Base-by-base conservation (phyloP, 306 rosid genomes). In the Geum urbanum region DNA sequence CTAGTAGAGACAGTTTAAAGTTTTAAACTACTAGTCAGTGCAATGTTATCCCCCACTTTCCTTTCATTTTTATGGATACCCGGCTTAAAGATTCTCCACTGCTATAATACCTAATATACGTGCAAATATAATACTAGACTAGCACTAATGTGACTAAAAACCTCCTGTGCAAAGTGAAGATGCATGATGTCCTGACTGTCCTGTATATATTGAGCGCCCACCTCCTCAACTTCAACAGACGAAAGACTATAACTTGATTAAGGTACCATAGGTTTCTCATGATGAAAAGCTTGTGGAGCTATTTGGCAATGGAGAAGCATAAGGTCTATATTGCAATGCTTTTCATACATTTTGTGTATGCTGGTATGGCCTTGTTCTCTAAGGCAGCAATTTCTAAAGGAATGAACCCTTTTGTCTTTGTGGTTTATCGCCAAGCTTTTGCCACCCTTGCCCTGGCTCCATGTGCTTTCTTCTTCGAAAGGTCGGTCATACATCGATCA, bases 301-400 rank as follows among this genome's bases (percentile, higher is more conserved):
- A 10, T 35, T 44, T 48, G 57, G 76, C 18, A 19, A 15, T 79
- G 74, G 79, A 80, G 61, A 85, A 52, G 76, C 76, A 80, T 18
- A 90, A 72, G 80, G 84, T 92, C 52, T 88, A 92, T 74, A 4
- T 85, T 83, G 90, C 92, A 72, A 84, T 94, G 97, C 32, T 87
- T 46, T 85, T 85, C 70, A 69, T 78, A 74, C 98, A 94, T 57
- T 83, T 79, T 58, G 74, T 83, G 9, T 94, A 94, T 71, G 83
- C 97, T 48, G 98, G 97, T 70, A 87, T 94, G 98, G 97, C 97
- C 71, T 74, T 94, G 85, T 81, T 94, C 60, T 94, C 98, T 11
- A 94, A 90, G 68, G 96, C 84, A 39, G 97, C 98, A 77, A 84
- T 94, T 47, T 69, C 96, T 54, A 81, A 76, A 46, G 98, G 97